Percentiles rank a stretch among this genome's conserved stretches.
These are phyloP conservation scores for Globisporangium emineosum DNA, from an alignment of 352 stramenopile genomes.

Conservation along the genomic window DNA sequence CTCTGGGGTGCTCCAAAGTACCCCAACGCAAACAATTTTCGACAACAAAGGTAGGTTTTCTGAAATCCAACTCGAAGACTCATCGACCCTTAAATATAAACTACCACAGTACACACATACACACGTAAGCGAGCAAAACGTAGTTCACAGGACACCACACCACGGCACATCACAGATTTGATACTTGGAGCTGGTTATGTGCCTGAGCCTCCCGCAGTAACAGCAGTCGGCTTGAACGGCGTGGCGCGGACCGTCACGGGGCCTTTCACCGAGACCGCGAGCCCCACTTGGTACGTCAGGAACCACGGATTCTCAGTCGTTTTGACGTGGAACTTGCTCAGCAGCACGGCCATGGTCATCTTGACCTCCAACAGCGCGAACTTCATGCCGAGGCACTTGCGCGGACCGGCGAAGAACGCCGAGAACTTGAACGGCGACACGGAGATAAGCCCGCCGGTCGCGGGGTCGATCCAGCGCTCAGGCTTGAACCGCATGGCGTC, in stretches of 20 bases:
- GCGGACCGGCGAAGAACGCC: slow-evolving; percentile 62
- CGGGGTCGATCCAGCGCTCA: slow-evolving; percentile 59
- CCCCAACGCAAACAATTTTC: background rate
- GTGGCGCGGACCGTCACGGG: slow-evolving; percentile 25
- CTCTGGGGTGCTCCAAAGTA: no score
- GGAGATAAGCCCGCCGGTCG: slow-evolving; percentile 32
- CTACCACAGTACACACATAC: background rate
- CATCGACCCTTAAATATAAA: background rate
- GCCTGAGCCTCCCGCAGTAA: no score
- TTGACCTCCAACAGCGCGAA: slow-evolving; percentile 80
- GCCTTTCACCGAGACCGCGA: slow-evolving; percentile 37
- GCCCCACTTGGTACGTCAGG: slow-evolving; percentile 40
- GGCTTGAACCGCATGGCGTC: slow-evolving; percentile 60
- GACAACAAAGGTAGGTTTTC: background rate
- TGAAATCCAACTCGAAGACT: background rate
- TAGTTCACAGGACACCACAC: background rate
- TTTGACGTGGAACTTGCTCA: slow-evolving; percentile 46
- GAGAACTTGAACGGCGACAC: slow-evolving; percentile 60
- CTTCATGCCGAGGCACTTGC: slow-evolving; percentile 59
- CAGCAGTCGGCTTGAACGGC: background rate
- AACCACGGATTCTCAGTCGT: slow-evolving; percentile 32
- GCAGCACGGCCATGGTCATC: slow-evolving; percentile 41
- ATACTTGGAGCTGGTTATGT: background rate
- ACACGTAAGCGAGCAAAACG: background rate
- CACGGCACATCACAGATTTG: background rate